Percentiles rank a stretch among this genome's conserved stretches.
These are phyloP conservation scores for Daldinia childiae DNA, from an alignment of 495 filamentous ascomycete genomes.

Conservation along the genomic window DNA sequence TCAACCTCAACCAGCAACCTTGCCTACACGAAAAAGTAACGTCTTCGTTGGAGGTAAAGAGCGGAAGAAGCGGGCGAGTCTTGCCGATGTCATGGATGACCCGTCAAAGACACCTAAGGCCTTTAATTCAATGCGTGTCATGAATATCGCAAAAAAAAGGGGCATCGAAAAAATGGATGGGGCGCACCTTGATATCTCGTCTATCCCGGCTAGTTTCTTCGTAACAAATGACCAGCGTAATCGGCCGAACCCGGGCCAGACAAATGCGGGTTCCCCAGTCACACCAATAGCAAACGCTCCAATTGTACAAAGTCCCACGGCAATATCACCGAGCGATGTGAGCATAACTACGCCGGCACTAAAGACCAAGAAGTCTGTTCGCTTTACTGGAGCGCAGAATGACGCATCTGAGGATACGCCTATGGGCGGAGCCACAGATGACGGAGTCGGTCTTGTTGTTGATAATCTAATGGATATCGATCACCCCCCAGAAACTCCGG, in stretches of 20 bases:
- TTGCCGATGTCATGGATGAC: slow-evolving; percentile 48
- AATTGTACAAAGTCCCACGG: slow-evolving; percentile 28
- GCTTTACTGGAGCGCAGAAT: slow-evolving; percentile 47
- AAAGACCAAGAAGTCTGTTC: slow-evolving; percentile 53
- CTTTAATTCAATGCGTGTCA: slow-evolving; percentile 41
- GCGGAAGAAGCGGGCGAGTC: slow-evolving; percentile 34
- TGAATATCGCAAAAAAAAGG: slow-evolving; percentile 45
- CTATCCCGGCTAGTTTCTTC: slow-evolving; percentile 42
- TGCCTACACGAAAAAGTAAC: slow-evolving; percentile 22
- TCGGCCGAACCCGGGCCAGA: slow-evolving; percentile 12
- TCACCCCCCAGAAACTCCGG: not conserved
- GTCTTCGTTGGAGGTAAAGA: slow-evolving; percentile 42
- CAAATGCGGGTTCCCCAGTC: slow-evolving; percentile 9
- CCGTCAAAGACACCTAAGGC: slow-evolving; percentile 46
- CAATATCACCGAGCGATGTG: slow-evolving; percentile 19
- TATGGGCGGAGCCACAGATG: slow-evolving; percentile 17
- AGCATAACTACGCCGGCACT: not conserved
- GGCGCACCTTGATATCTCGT: slow-evolving; percentile 30
- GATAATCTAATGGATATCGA: not conserved
- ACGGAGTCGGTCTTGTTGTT: slow-evolving; percentile 10
- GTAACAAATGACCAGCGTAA: slow-evolving; percentile 24
- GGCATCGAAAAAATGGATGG: slow-evolving; percentile 38
- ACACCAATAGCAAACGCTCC: not conserved
- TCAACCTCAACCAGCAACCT: not conserved
- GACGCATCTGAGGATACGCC: slow-evolving; percentile 13